Conservation (phyloP, 2,329 filamentous ascomycete genomes). For the Colletotrichum sp. region DNA sequence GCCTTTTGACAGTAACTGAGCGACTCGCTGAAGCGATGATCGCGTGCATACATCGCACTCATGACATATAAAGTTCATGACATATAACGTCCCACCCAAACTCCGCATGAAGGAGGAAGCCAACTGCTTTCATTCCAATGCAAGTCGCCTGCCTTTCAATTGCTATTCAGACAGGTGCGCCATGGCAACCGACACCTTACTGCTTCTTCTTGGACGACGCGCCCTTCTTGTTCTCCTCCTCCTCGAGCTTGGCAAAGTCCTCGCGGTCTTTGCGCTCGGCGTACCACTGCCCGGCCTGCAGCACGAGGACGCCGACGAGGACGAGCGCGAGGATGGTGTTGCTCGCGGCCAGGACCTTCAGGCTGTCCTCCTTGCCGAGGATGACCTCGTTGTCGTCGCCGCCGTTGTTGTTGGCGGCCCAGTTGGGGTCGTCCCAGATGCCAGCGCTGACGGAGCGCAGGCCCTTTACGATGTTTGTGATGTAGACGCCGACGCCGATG, state of each 20-base stretch:
- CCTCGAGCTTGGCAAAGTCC: conserved; percentile 72
- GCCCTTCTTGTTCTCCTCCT: conserved; percentile 42
- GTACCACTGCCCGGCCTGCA: conserved; percentile 99
- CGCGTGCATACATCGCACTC: neutral
- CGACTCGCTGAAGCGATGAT: neutral
- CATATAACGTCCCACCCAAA: neutral
- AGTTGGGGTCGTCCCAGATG: conserved; percentile 54
- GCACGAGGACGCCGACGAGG: conserved; percentile 85
- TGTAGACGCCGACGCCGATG: conserved; percentile 89
- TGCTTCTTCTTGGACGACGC: conserved; percentile 23
- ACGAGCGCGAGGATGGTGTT: conserved; percentile 96
- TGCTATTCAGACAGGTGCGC: neutral
- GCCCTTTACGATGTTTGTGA: conserved; percentile 96
- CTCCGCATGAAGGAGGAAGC: neutral
- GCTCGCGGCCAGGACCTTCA: conserved; percentile 90
- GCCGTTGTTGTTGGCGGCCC: conserved; percentile 40
- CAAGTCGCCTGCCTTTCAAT: neutral
- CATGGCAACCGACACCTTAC: neutral
- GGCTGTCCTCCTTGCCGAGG: conserved; percentile 83
- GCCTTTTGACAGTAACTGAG: neutral
- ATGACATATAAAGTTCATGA: neutral
- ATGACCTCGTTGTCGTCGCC: conserved; percentile 64
- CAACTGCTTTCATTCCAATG: neutral
- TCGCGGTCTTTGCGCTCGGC: conserved; percentile 91
- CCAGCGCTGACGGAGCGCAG: conserved; percentile 82